These are phyloP conservation scores for Talaromyces borbonicus DNA, from an alignment of 495 filamentous ascomycete species.

Conservation along the genomic window DNA sequence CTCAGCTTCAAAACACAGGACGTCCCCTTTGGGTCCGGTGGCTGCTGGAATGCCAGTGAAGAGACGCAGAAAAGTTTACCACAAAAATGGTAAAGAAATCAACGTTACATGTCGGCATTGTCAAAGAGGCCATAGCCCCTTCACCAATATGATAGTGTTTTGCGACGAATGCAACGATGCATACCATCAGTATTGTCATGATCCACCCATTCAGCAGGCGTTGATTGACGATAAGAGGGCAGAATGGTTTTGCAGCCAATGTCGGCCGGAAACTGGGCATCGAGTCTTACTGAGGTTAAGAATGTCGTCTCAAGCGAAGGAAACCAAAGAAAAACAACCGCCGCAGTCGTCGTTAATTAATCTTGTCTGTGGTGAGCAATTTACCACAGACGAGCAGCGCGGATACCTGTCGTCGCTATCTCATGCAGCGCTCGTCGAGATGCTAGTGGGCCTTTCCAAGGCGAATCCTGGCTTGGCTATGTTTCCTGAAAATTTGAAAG, in stretches of 20 bases:
- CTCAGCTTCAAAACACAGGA: slow-evolving; percentile 25
- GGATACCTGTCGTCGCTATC: slow-evolving; percentile 33
- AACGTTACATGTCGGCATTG: slow-evolving; percentile 64
- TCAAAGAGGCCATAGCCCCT: slow-evolving; percentile 62
- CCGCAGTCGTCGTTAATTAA: slow-evolving; percentile 10
- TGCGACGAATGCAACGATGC: slow-evolving; percentile 83
- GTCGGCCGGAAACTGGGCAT: slow-evolving; percentile 34
- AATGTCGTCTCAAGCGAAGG: slow-evolving; percentile 3
- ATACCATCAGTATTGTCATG: slow-evolving; percentile 89
- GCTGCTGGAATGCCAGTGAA: slow-evolving; percentile 9
- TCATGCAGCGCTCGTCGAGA: slow-evolving; percentile 29
- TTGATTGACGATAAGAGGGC: slow-evolving; percentile 55
- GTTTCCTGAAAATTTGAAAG: slow-evolving; percentile 26
- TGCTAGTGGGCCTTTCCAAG: slow-evolving; percentile 27
- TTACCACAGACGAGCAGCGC: slow-evolving; percentile 24
- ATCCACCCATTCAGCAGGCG: slow-evolving; percentile 65
- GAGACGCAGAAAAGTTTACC: slow-evolving; percentile 35
- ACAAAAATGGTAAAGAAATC: slow-evolving; percentile 30
- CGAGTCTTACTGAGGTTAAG: not conserved
- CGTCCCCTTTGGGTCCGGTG: slow-evolving; percentile 24
- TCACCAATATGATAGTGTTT: slow-evolving; percentile 82
- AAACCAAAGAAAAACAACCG: slow-evolving; percentile 27
- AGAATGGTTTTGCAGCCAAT: slow-evolving; percentile 72
- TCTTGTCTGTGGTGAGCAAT: slow-evolving; percentile 19
- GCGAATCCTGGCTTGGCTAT: slow-evolving; percentile 26